These are phyloP conservation scores for Kazachstania sp. DNA, from an alignment of 1,139 yeast genomes.

Conservation along the genomic window DNA sequence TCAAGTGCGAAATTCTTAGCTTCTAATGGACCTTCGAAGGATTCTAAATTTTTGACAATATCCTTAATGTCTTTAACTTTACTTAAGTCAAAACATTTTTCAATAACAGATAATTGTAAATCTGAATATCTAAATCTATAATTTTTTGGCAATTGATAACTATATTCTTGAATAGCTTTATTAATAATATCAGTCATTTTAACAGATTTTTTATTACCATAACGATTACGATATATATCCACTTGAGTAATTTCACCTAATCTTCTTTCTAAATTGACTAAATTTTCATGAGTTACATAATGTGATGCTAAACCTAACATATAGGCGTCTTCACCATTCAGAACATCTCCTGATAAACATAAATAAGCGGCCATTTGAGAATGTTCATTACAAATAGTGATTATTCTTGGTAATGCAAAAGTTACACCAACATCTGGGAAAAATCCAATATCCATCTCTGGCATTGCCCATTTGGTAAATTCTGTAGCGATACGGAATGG, in stretches of 20 bases:
- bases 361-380: slow-evolving; percentile 78
- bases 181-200: slow-evolving; percentile 42
- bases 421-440: slow-evolving; percentile 96
- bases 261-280: slow-evolving; percentile 55
- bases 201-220: slow-evolving; percentile 4
- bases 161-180: slow-evolving; percentile 67
- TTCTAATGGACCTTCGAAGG: slow-evolving; percentile 28
- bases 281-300: slow-evolving; percentile 59
- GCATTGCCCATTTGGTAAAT: slow-evolving; percentile 89
- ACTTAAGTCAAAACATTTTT: slow-evolving; percentile 47
- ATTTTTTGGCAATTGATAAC: slow-evolving; percentile 53
- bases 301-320: slow-evolving; percentile 86
- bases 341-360: slow-evolving; percentile 76
- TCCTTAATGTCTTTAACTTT: slow-evolving; percentile 50
- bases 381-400: slow-evolving; percentile 38
- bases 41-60: slow-evolving; percentile 48
- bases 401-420: slow-evolving; percentile 70
- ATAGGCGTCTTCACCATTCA: slow-evolving; percentile 72
- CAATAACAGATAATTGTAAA: slow-evolving; percentile 56
- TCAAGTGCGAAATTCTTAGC: slow-evolving; percentile 61
- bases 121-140: slow-evolving; percentile 52
- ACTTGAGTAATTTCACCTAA: slow-evolving; percentile 41
- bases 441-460: slow-evolving; percentile 94
- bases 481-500: slow-evolving; percentile 92
- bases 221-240: slow-evolving; percentile 11